Conservation (phyloP, 1,284 basidiomycete genomes). For the Pterulicium gracile region DNA sequence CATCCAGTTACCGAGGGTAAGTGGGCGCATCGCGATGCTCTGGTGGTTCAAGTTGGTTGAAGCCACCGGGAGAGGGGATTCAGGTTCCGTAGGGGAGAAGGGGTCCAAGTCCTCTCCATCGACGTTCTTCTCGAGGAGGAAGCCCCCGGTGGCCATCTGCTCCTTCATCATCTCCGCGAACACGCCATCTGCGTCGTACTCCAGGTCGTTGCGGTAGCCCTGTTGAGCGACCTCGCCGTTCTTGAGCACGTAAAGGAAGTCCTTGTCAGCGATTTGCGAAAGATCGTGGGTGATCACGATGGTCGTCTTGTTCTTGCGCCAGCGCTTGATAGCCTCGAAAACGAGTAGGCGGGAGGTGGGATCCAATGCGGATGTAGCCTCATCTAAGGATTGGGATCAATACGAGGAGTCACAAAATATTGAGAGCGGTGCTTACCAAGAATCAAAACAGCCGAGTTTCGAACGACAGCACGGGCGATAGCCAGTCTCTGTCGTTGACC, state of each 20-base stretch:
- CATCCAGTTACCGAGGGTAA: conserved; percentile 59
- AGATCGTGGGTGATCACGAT: conserved; percentile 97
- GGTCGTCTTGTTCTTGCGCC: conserved; percentile 81
- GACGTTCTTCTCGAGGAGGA: conserved; percentile 28
- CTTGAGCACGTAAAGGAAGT: conserved; percentile 91
- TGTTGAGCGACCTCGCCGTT: conserved; percentile 79
- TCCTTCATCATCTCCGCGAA: conserved; percentile 44
- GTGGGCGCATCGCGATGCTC: conserved; percentile 21
- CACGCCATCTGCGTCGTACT: conserved; percentile 40
- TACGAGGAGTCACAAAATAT: conserved; percentile 4
- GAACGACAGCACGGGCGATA: conserved; percentile 79
- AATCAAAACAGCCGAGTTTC: conserved; percentile 85
- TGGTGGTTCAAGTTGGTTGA: conserved; percentile 20
- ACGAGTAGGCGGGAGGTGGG: conserved; percentile 81
- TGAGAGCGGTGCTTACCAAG: conserved; percentile 52
- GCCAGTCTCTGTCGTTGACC: conserved; percentile 92
- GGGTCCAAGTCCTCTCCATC: conserved; percentile 16
- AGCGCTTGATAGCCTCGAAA: conserved; percentile 78
- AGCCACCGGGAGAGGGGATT: not conserved
- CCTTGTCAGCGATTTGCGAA: conserved; percentile 63
- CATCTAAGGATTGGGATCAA: conserved; percentile 49
- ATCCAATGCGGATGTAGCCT: conserved; percentile 94
- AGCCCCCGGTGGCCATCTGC: conserved; percentile 41
- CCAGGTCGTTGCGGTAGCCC: conserved; percentile 75
- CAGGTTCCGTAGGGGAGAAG: conserved; percentile 12